phyloP scores from a whole-genome alignment of 2,329 filamentous ascomycete genomes.

The Zymoseptoria brevis region DNA sequence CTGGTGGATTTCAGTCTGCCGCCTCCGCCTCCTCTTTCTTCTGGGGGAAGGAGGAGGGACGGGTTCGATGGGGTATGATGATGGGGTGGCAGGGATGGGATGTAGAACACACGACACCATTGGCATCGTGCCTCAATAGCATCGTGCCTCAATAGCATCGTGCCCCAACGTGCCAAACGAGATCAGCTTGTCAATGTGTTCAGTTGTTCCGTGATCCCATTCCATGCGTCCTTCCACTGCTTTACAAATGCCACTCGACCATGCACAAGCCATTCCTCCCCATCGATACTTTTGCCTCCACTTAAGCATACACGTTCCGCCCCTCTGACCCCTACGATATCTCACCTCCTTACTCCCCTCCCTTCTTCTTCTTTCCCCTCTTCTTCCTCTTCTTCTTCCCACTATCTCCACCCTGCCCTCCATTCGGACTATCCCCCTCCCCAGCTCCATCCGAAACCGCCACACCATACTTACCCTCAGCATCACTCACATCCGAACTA shows the following conservation, averaged over 20 bases:
- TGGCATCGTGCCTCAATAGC: not conserved
- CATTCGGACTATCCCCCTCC: slow-evolving; percentile 6
- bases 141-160: not conserved
- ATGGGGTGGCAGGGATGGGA: not conserved
- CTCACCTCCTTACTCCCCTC: not conserved
- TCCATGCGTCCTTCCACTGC: not conserved
- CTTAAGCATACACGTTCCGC: not conserved
- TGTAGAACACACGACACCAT: not conserved
- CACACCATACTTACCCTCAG: slow-evolving; percentile 2
- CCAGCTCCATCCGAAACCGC: slow-evolving; percentile 12
- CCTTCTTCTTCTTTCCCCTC: slow-evolving; percentile 18
- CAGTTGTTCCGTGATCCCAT: not conserved
- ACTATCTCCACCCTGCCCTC: slow-evolving; percentile 2
- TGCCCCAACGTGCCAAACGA: not conserved
- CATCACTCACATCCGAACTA: slow-evolving; percentile 29
- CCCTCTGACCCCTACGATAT: no score
- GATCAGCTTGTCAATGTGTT: not conserved
- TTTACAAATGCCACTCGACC: not conserved
- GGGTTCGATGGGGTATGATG: not conserved
- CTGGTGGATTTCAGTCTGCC: slow-evolving; percentile 9
- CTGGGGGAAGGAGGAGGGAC: not conserved
- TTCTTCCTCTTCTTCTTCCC: slow-evolving; percentile 19
- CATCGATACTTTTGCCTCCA: not conserved
- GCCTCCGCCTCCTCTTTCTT: slow-evolving; percentile 6
- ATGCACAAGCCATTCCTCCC: not conserved